These are phyloP conservation scores for Hippophae tibetana DNA, from an alignment of 306 rosid species.

Conservation along the genomic window DNA sequence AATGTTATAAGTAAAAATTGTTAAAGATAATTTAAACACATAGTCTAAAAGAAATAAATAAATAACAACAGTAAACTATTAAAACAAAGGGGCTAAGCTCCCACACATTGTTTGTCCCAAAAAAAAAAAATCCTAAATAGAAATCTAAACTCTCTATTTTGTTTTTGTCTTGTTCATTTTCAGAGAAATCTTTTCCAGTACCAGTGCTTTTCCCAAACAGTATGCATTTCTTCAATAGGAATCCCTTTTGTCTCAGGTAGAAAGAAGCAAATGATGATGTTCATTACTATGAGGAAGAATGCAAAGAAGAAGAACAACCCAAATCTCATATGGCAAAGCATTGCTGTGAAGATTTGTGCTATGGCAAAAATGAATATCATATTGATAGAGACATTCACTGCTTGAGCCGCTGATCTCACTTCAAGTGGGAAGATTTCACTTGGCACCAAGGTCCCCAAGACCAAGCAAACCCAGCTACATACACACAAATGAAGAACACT, in stretches of 20 bases:
- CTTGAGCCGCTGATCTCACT: slow-evolving; percentile 55
- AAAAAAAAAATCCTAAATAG: no score
- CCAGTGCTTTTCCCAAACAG: slow-evolving; percentile 49
- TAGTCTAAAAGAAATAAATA: no score
- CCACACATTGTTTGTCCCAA: no score
- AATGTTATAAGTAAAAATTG: no score
- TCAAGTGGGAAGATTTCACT: slow-evolving; percentile 70
- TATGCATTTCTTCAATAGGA: slow-evolving; percentile 59
- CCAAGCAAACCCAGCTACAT: slow-evolving; percentile 61
- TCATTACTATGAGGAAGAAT: slow-evolving; percentile 42
- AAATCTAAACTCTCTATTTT: no score
- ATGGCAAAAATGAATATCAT: slow-evolving; percentile 60
- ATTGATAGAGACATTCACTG: slow-evolving; percentile 41
- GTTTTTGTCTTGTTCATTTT: no score
- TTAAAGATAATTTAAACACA: no score
- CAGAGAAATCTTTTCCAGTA: slow-evolving; percentile 38
- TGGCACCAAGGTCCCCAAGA: slow-evolving; percentile 86
- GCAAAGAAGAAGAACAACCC: slow-evolving; percentile 65
- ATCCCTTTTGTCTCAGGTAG: slow-evolving; percentile 67
- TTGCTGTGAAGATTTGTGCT: slow-evolving; percentile 53
- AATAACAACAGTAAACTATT: no score
- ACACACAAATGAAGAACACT: slow-evolving; percentile 42
- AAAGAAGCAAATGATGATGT: slow-evolving; percentile 32
- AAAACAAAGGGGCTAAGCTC: no score
- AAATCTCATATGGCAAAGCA: slow-evolving; percentile 63